Evolutionary conservation across 1,139 yeast genomes (phyloP).

Genomic region (Saccharomyces hybrid): DNA sequence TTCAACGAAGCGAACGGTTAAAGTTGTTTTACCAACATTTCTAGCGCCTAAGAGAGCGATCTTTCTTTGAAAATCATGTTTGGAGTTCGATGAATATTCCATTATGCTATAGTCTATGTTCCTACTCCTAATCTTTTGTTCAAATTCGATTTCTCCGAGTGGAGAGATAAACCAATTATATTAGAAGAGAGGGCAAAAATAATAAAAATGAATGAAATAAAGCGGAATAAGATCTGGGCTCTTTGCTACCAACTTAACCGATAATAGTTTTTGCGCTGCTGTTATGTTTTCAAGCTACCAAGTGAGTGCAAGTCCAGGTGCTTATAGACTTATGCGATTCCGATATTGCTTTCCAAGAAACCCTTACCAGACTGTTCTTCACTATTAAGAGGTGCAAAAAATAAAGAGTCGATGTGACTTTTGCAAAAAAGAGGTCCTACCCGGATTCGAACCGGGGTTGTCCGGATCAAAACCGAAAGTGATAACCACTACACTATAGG

Average conservation of each 20-base stretch:
- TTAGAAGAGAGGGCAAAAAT: background rate
- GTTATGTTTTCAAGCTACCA: background rate
- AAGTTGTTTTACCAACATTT: slow-evolving; percentile 83
- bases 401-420: background rate
- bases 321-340: background rate
- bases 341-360: background rate
- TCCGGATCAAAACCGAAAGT: slow-evolving; percentile 68
- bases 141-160: background rate
- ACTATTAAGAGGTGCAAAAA: background rate
- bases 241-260: background rate
- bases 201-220: background rate
- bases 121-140: background rate
- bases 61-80: slow-evolving; percentile 40
- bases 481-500: slow-evolving; percentile 59
- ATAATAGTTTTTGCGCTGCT: background rate
- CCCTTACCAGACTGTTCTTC: background rate
- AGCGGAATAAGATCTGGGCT: background rate
- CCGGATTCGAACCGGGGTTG: slow-evolving; percentile 96
- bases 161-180: background rate
- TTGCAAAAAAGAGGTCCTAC: slow-evolving; percentile 58
- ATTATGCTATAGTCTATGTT: background rate
- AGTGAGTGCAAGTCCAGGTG: background rate
- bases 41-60: slow-evolving; percentile 85
- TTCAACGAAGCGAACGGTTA: slow-evolving; percentile 81
- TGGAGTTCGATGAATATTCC: background rate